Evolutionary conservation across 345 rosid genomes (phyloP), one percentile per base, ranked within the genome.

Genomic region (Brassica nigra): DNA sequence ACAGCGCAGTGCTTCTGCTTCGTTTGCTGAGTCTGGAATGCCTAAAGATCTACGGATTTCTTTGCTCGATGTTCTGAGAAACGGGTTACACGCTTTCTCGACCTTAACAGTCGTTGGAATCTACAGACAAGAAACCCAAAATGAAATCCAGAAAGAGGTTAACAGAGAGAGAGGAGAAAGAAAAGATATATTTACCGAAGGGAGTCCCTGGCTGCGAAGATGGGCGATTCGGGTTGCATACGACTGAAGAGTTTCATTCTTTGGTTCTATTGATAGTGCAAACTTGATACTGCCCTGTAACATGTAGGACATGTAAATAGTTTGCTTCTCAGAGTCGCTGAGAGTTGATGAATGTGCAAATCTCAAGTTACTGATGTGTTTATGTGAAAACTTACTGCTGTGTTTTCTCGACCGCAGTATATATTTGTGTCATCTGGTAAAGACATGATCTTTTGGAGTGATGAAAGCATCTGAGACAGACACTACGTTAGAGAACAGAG

Each of bases 61-160:
- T 14, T 58, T 54, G 70, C 90, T 95, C 0, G 88, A 82, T 42
- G 90, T 84, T 37, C 98, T 94, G 47, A 95, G 94, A 86, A 95
- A 95, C 6, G 99, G 99, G 76, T 95, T 95, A 64, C 98, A 93
- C 14, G 87, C 89, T 82, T 93, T 93, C 86, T 95, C 99, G 57
- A 84, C 73, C 87, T 89, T 95, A 6, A 95, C 70, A 23, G 85
- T 85, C 0, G 93, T 91, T 36, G 99, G 99, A 74, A 93, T 86
- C 99, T 95, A 86, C 23, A 30, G 28, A 29, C 18, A 57, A 44
- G 39, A 62, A 49, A 14, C n/a, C 42, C 18, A 27, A 14, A 18
- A 31, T 70, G 44, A 57, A 23, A 64, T 54, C 57, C 0, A 20
- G 4, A 64, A 63, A 3, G 31, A 39, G 14, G 55, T 70, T 39